Percentiles rank a stretch among this genome's conserved stretches.
phyloP scores from a whole-genome alignment of 768 basidiomycete genomes.

The Auriculariales sp. region DNA sequence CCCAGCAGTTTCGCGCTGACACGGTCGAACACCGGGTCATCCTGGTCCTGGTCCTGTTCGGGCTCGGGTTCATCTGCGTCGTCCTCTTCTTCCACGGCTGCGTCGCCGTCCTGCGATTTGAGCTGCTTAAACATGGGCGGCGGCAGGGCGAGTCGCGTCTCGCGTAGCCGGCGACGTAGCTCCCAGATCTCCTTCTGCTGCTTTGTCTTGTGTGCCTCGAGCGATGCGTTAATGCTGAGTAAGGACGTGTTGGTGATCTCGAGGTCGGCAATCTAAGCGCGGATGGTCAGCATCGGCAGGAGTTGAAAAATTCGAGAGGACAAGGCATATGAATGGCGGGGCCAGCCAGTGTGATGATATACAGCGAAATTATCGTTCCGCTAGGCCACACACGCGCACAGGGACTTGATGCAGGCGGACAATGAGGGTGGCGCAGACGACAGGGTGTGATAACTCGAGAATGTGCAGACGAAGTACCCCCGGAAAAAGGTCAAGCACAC shows the following conservation, averaged over 20 bases:
- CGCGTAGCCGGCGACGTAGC: conserved; percentile 66
- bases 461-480: no score
- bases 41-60: conserved; percentile 9
- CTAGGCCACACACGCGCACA: no score
- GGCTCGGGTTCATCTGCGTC: conserved; percentile 9
- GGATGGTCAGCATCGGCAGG: background rate
- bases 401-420: background rate
- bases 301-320: no score
- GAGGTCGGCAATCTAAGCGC: conserved; percentile 67
- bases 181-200: conserved; percentile 81
- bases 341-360: no score
- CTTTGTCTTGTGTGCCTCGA: conserved; percentile 65
- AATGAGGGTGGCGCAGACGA: background rate
- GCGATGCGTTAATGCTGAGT: conserved; percentile 66
- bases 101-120: background rate
- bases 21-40: conserved; percentile 11
- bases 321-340: no score
- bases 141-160: conserved; percentile 65
- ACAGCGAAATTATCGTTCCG: no score
- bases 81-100: conserved; percentile 3
- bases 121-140: conserved; percentile 33
- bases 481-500: no score
- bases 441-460: background rate
- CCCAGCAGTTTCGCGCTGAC: conserved; percentile 10
- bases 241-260: conserved; percentile 84